These are phyloP conservation scores for Fusarium incarnatum DNA, from an alignment of 2,329 filamentous ascomycete species.

Conservation along the genomic window DNA sequence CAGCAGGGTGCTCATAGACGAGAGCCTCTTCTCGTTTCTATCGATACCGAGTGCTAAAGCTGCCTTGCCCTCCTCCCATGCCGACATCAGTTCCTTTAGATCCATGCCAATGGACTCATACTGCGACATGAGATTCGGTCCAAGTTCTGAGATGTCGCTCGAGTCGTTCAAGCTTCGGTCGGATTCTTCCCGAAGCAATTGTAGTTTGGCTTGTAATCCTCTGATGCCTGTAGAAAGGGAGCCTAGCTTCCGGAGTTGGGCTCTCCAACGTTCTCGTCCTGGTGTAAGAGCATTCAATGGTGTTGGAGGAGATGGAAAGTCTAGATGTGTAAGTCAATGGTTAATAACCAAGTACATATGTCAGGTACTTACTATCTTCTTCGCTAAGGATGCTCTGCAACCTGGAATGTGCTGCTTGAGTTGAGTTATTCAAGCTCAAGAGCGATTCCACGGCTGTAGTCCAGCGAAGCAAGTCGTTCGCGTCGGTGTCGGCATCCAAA, in stretches of 20 bases:
- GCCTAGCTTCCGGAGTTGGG: slow-evolving; percentile 88
- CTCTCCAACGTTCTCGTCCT: slow-evolving; percentile 83
- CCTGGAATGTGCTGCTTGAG: slow-evolving; percentile 71
- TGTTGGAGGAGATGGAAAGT: slow-evolving; percentile 65
- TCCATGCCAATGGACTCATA: slow-evolving; percentile 96
- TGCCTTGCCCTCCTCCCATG: slow-evolving; percentile 90
- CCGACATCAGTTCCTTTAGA: slow-evolving; percentile 80
- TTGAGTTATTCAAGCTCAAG: slow-evolving; percentile 70
- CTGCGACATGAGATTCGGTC: slow-evolving; percentile 82
- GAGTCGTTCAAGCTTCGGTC: slow-evolving; percentile 81
- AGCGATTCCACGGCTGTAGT: slow-evolving; percentile 81
- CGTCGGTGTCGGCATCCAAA: slow-evolving; percentile 83
- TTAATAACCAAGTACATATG: not conserved
- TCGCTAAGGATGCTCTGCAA: slow-evolving; percentile 79
- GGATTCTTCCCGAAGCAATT: slow-evolving; percentile 89
- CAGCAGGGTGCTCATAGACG: slow-evolving; percentile 69
- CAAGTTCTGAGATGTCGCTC: slow-evolving; percentile 78
- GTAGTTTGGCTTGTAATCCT: slow-evolving; percentile 93
- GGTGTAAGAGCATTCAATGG: slow-evolving; percentile 74
- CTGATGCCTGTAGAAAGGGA: slow-evolving; percentile 90
- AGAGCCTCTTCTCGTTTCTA: slow-evolving; percentile 78
- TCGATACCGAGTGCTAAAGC: slow-evolving; percentile 85
- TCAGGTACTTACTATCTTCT: slow-evolving; percentile 74
- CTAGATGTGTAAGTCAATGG: slow-evolving; percentile 49
- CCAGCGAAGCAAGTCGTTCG: slow-evolving; percentile 82